Evolutionary conservation across 2,329 filamentous ascomycete genomes (phyloP).

Genomic region (Grosmannia penicillata): DNA sequence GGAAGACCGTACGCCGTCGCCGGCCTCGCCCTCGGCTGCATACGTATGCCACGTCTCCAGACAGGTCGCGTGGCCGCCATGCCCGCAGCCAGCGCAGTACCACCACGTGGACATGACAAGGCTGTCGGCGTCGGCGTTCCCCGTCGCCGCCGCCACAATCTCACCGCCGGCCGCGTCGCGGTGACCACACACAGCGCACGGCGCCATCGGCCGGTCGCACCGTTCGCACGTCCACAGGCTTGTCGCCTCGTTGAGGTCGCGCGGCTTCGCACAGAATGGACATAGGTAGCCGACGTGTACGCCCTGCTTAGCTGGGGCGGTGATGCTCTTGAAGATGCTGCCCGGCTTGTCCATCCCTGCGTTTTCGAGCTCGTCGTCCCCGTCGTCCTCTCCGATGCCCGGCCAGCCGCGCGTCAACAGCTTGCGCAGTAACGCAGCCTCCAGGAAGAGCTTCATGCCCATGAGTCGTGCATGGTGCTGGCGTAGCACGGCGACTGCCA

Average conservation of each 20-base stretch:
- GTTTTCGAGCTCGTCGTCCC: constrained; percentile 25
- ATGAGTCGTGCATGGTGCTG: constrained; percentile 47
- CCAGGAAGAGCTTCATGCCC: constrained; percentile 42
- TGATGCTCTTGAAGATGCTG: constrained; percentile 33
- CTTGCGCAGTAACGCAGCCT: constrained; percentile 46
- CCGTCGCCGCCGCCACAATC: background rate
- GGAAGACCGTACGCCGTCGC: background rate
- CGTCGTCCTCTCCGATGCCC: constrained; percentile 27
- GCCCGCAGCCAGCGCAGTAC: constrained; percentile 47
- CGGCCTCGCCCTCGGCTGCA: too few relatives aligned
- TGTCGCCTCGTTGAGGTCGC: constrained; percentile 25
- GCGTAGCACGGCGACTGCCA: constrained; percentile 39
- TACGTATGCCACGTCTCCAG: constrained; percentile 39
- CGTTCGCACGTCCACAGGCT: constrained; percentile 44
- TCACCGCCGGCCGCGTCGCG: constrained; percentile 20
- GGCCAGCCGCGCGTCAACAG: constrained; percentile 45
- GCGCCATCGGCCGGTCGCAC: constrained; percentile 35
- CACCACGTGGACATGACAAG: constrained; percentile 36
- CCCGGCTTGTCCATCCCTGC: too few relatives aligned
- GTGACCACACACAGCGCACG: constrained; percentile 45
- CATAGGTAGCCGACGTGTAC: constrained; percentile 40
- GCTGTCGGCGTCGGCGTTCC: constrained; percentile 8
- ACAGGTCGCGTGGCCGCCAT: constrained; percentile 47
- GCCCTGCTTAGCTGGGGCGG: constrained; percentile 36
- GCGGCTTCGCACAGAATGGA: constrained; percentile 38